phyloP scores from a whole-genome alignment of 345 rosid species.

The Psidium guajava region DNA sequence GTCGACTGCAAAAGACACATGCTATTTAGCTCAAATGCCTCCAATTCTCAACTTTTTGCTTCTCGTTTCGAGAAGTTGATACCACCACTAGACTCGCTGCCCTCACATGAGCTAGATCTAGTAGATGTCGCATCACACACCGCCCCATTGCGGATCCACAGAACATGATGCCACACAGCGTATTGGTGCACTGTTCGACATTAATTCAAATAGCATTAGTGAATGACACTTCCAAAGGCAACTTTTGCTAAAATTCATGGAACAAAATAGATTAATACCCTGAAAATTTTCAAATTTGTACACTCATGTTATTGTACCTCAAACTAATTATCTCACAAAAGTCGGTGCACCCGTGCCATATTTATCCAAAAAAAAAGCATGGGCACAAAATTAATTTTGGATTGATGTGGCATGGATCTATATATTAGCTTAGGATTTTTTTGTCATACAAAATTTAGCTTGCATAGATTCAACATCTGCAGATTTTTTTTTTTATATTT shows the following conservation, averaged over 20 bases:
- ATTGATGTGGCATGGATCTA: background rate
- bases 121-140: too few species aligned
- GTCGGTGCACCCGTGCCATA: background rate
- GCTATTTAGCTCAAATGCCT: too few species aligned
- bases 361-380: background rate
- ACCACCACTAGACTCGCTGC: too few species aligned
- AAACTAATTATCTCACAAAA: background rate
- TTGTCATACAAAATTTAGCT: too few species aligned
- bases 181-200: too few species aligned
- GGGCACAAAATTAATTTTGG: background rate
- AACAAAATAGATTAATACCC: background rate
- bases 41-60: too few species aligned
- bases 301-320: background rate
- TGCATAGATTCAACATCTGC: background rate
- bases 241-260: background rate
- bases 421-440: fast-evolving
- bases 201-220: background rate
- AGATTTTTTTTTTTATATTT: background rate
- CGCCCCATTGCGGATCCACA: too few species aligned
- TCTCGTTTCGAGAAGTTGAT: too few species aligned
- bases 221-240: background rate
- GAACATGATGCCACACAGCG: too few species aligned
- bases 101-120: too few species aligned
- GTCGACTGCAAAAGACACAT: too few species aligned
- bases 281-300: background rate